phyloP scores from a whole-genome alignment of 163 green algal genomes.

The Botryococcus braunii region DNA sequence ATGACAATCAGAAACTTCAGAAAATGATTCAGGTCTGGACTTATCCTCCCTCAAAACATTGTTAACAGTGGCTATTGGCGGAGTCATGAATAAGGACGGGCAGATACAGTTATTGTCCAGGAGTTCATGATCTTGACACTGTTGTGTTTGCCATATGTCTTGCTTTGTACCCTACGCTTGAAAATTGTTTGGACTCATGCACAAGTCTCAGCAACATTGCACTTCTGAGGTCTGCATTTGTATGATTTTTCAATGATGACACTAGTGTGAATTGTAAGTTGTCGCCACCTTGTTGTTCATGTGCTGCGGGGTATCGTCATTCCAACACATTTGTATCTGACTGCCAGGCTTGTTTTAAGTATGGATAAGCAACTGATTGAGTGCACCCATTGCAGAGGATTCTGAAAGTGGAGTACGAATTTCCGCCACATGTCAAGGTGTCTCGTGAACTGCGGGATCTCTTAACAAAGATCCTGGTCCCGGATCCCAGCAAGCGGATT shows the following conservation, averaged over 20 bases:
- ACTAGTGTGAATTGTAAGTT: too few relatives aligned
- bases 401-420: constrained; percentile 80
- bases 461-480: constrained; percentile 58
- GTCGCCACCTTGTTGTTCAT: too few relatives aligned
- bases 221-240: too few relatives aligned
- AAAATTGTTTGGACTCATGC: too few relatives aligned
- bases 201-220: too few relatives aligned
- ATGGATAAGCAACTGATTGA: too few relatives aligned
- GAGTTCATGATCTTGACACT: neutral
- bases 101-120: neutral
- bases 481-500: constrained; percentile 78
- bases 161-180: too few relatives aligned
- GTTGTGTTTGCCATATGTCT: neutral
- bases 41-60: neutral
- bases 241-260: too few relatives aligned
- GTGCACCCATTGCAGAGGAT: constrained; percentile 77
- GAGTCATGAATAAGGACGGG: neutral
- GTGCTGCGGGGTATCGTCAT: too few relatives aligned
- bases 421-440: constrained; percentile 65
- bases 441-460: constrained; percentile 63
- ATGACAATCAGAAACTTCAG: constrained; percentile 93
- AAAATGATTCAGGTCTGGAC: constrained; percentile 50
- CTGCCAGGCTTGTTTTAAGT: too few relatives aligned
- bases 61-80: neutral
- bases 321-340: too few relatives aligned